Base-by-base conservation (phyloP, 129 eudicot genomes). In the Gnaphalium uliginosum region DNA sequence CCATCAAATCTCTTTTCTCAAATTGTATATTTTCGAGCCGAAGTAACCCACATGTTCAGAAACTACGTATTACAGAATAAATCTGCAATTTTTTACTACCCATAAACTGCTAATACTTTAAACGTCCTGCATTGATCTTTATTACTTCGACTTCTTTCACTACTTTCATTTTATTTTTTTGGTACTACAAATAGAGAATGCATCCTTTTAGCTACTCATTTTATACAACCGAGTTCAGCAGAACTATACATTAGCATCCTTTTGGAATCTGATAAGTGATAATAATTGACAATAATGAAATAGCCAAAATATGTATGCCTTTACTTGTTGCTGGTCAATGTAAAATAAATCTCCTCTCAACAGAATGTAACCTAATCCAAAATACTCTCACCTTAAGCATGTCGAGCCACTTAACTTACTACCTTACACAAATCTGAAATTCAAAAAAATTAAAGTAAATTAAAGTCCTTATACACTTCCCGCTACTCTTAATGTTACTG, bases 261-360 rank as follows among this genome's bases (percentile, higher is more conserved):
- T 30, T 30, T 30, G 8, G 39, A 8, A 14, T 39, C 46, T 39
- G 39, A 7, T 33, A 33, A 5, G 6, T 6, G 46, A 75, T 19
- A 65, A 29, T 53, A 50, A 50, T 15, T 5, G 10, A 65, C 25
- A 50, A 6, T 18, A 54, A 75, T 8, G 4, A 6, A 50, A 65
- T 21, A 65, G 23, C 73, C 56, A 51, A 22, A 6, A 21, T 51
- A 43, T 74, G 2, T 39, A 24, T 39, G n/a, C 58, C 78, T 25
- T 73, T 10, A 50, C 66, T 33, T 18, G 43, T 37, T 66, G 14
- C 68, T 5, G 51, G 25, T 67, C 21, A 23, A 76, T 33, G 68
- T 56, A 25, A 68, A 37, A 76, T 56, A 67, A 39, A 27, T 33
- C 27, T 29, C 8, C 48, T 41, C 22, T 60, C 56, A 60, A 50